Evolutionary conservation across 2,329 filamentous ascomycete genomes (phyloP).

Genomic region (Epichloe scottii): DNA sequence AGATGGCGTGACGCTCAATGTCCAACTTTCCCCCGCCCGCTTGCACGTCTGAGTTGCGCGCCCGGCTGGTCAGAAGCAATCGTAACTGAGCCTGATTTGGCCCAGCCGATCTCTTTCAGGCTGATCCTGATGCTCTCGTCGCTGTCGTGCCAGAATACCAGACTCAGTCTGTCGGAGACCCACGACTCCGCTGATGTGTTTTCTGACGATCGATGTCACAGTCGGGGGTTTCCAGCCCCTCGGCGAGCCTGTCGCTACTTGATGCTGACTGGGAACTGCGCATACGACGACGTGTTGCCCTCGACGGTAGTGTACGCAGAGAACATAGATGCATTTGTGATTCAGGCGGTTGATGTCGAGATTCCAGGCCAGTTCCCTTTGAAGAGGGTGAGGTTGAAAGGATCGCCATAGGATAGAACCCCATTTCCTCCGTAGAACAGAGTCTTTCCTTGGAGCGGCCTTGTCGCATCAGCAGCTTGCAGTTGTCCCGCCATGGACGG

Average conservation of each 20-base stretch:
- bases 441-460: too few species aligned
- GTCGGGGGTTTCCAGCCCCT: slow-evolving; percentile 7
- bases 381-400: too few species aligned
- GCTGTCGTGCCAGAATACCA: slow-evolving; percentile 14
- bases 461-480: too few species aligned
- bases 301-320: slow-evolving; percentile 11
- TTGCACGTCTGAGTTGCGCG: slow-evolving; percentile 7
- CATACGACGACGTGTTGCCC: slow-evolving; percentile 6
- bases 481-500: too few species aligned
- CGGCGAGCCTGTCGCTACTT: slow-evolving; percentile 3
- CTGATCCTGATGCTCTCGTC: slow-evolving; percentile 7
- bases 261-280: slow-evolving; percentile 10
- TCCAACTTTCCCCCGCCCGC: neutral
- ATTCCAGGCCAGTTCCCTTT: too few species aligned
- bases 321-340: slow-evolving; percentile 10
- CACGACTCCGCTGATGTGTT: slow-evolving; percentile 9
- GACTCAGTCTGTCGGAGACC: slow-evolving; percentile 8
- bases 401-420: too few species aligned
- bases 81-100: slow-evolving; percentile 6
- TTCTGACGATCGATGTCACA: slow-evolving; percentile 7
- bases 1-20: slow-evolving; percentile 8
- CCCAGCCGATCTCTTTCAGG: slow-evolving; percentile 10
- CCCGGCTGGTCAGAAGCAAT: slow-evolving; percentile 9
- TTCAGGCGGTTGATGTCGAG: slow-evolving; percentile 10
- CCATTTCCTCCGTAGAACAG: too few species aligned